phyloP scores from a whole-genome alignment of 345 rosid species.

The Carallia brachiata region DNA sequence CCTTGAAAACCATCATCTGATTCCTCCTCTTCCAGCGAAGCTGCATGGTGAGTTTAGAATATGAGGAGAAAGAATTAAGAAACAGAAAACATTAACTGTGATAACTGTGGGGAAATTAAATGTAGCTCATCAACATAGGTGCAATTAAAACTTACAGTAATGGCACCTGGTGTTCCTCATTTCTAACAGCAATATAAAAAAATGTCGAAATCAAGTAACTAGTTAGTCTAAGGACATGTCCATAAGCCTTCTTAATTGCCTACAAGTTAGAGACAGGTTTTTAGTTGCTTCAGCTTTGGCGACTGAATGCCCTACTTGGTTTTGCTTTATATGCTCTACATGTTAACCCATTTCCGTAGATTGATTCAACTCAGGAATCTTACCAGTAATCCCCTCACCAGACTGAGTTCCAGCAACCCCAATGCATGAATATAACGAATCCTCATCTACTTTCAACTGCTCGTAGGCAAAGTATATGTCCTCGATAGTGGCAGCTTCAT shows the following conservation, averaged over 20 bases:
- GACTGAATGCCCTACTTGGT: background rate
- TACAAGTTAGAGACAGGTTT: background rate
- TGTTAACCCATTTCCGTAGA: background rate
- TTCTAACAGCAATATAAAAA: too few relatives aligned
- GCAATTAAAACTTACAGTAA: background rate
- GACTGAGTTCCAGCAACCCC: conserved; percentile 95
- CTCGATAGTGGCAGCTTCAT: conserved; percentile 84
- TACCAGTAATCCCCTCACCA: conserved; percentile 52
- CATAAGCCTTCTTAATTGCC: background rate
- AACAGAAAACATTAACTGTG: background rate
- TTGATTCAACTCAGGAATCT: background rate
- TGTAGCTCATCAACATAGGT: background rate
- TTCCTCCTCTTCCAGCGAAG: conserved; percentile 55
- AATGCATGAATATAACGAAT: conserved; percentile 81
- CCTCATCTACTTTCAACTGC: conserved; percentile 79
- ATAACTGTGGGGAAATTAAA: background rate
- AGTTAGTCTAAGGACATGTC: background rate
- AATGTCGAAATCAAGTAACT: background rate
- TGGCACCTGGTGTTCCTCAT: too few relatives aligned
- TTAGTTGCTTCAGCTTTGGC: background rate
- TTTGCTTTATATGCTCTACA: background rate
- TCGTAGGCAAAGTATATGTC: conserved; percentile 85
- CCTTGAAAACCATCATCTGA: conserved; percentile 57
- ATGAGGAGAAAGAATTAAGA: background rate
- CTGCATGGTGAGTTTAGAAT: conserved; percentile 31